Evolutionary conservation across 495 filamentous ascomycete genomes (phyloP).

Genomic region (Corynascus novoguineensis): DNA sequence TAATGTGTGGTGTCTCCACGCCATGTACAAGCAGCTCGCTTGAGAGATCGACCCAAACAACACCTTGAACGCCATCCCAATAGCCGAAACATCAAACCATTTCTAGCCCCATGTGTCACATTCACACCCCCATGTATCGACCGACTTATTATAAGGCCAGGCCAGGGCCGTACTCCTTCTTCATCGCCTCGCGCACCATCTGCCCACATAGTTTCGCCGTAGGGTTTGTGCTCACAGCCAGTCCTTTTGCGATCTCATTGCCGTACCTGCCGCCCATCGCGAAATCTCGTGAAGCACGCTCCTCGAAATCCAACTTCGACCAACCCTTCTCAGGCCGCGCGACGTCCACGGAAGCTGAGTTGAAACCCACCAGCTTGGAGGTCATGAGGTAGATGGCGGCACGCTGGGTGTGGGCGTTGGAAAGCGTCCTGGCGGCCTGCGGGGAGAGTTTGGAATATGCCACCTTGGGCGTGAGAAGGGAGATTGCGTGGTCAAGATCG

Average conservation of each 20-base stretch:
- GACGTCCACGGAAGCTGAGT: constrained; percentile 24
- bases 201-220: constrained; percentile 83
- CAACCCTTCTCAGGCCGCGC: constrained; percentile 37
- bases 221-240: constrained; percentile 79
- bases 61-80: constrained; percentile 11
- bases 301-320: constrained; percentile 56
- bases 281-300: constrained; percentile 69
- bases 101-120: background rate
- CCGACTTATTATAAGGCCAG: constrained; percentile 25
- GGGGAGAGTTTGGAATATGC: constrained; percentile 51
- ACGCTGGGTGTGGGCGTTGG: constrained; percentile 69
- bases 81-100: background rate
- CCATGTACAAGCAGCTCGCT: background rate
- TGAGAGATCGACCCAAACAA: background rate
- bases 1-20: constrained; percentile 4
- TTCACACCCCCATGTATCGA: background rate
- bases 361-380: constrained; percentile 42
- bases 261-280: constrained; percentile 70
- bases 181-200: constrained; percentile 82
- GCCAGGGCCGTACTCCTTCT: constrained; percentile 57
- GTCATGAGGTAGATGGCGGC: constrained; percentile 64
- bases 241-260: constrained; percentile 66
- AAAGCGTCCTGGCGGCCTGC: constrained; percentile 56
- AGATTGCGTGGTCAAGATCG: constrained; percentile 64
- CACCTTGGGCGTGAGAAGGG: constrained; percentile 52